A percentile compares a stretch with the other conserved stretches of the same genome.
Evolutionary conservation across 164 flowering plant species (phyloP).

Genomic region (Nelumbo lutea): DNA sequence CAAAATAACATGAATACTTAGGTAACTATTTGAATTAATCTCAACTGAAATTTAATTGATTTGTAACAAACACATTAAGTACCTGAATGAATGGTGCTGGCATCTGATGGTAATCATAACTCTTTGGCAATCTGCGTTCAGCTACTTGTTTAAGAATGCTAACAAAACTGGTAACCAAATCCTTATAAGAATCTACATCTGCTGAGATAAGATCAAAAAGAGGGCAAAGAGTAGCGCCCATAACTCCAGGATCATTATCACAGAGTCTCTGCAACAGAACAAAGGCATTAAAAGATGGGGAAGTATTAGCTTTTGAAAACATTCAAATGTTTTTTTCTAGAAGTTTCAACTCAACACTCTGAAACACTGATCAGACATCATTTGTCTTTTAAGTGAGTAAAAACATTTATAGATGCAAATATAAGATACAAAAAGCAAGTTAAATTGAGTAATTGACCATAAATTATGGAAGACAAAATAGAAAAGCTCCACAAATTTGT

Average conservation of each 20-base stretch:
- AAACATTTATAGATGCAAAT: no score
- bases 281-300: slow-evolving; percentile 1
- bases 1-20: background rate
- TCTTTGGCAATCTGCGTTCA: slow-evolving; percentile 84
- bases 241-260: slow-evolving; percentile 98
- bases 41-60: background rate
- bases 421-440: no score
- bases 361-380: no score
- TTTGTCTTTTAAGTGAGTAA: no score
- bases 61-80: background rate
- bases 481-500: no score
- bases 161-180: slow-evolving; percentile 78
- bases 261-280: slow-evolving; percentile 65
- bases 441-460: no score
- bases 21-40: background rate
- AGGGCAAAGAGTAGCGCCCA: slow-evolving; percentile 98
- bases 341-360: no score
- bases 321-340: no score
- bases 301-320: background rate
- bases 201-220: slow-evolving; percentile 75
- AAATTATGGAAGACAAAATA: no score
- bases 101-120: slow-evolving; percentile 95
- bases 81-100: slow-evolving; percentile 99
- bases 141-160: slow-evolving; percentile 97
- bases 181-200: slow-evolving; percentile 73